phyloP scores from a whole-genome alignment of 176 grass and related monocot genomes.

The Oryza rufipogon region DNA sequence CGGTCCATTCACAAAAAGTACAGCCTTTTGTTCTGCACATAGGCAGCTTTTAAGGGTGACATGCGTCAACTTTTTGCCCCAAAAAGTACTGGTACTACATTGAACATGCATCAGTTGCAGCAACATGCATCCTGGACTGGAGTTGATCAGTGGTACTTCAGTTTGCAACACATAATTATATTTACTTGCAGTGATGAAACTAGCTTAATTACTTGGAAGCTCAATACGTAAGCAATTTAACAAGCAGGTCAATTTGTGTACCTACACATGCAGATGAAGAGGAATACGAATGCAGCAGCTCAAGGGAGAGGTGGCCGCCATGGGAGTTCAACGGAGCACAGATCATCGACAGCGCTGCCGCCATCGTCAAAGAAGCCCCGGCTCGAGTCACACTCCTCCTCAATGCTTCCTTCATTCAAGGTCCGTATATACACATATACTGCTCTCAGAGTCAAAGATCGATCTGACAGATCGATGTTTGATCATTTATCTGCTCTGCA shows the following conservation, averaged over 20 bases:
- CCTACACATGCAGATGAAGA: not conserved
- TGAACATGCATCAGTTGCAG: conserved; percentile 23
- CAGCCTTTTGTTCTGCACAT: conserved; percentile 51
- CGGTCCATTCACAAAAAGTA: conserved; percentile 36
- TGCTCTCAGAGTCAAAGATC: no score
- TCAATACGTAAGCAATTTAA: not conserved
- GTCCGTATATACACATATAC: conserved; percentile 31
- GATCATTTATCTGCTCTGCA: not conserved
- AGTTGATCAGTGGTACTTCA: not conserved
- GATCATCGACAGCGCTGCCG: conserved; percentile 5
- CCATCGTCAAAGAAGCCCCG: conserved; percentile 49
- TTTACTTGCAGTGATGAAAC: not conserved
- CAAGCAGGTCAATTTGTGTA: not conserved
- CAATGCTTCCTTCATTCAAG: conserved; percentile 75
- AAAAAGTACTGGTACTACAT: conserved; percentile 37
- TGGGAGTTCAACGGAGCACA: not conserved
- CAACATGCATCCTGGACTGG: not conserved
- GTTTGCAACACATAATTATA: not conserved
- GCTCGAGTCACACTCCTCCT: conserved; percentile 46
- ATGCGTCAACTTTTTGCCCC: conserved; percentile 52
- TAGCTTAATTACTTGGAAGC: not conserved
- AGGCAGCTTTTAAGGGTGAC: conserved; percentile 73
- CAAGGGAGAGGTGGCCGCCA: not conserved
- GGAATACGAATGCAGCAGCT: not conserved
- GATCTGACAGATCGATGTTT: not conserved